Evolutionary conservation across 1,284 basidiomycete genomes (phyloP).

Genomic region (Exobasidium cylindrosporum): DNA sequence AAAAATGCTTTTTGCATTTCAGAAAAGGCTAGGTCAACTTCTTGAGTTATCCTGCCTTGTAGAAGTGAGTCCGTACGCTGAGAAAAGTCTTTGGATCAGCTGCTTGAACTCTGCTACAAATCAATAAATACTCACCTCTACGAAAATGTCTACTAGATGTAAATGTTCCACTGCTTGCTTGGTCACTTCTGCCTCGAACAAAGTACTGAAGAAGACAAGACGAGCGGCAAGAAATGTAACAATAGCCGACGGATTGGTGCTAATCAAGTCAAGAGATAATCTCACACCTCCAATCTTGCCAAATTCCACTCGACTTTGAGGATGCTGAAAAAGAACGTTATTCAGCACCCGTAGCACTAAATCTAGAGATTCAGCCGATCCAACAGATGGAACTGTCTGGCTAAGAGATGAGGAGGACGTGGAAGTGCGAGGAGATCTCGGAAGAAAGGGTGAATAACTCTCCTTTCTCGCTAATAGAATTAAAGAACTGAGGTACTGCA

Average conservation of each 20-base stretch:
- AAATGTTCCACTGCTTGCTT: slow-evolving; percentile 31
- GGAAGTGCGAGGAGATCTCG: not conserved
- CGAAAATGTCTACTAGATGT: slow-evolving; percentile 21
- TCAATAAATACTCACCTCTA: slow-evolving; percentile 9
- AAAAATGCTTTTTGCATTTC: slow-evolving; percentile 46
- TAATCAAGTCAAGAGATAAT: slow-evolving; percentile 19
- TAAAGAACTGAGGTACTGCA: no score
- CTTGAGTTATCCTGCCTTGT: not conserved
- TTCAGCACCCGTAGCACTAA: slow-evolving; percentile 44
- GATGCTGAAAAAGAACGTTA: slow-evolving; percentile 43
- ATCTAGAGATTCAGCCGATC: slow-evolving; percentile 21
- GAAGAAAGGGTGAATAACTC: not conserved
- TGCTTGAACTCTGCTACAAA: not conserved
- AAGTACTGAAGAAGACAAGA: slow-evolving; percentile 46
- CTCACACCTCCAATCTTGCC: slow-evolving; percentile 30
- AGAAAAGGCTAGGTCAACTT: slow-evolving; percentile 25
- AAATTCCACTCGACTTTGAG: slow-evolving; percentile 26
- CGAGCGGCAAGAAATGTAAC: slow-evolving; percentile 39
- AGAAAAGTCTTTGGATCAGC: not conserved
- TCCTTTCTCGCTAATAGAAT: no score
- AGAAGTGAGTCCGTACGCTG: not conserved
- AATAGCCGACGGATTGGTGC: not conserved
- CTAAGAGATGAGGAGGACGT: not conserved
- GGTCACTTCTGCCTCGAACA: slow-evolving; percentile 43
- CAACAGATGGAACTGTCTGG: not conserved